Evolutionary conservation across 371 early-diverging fungal genomes (phyloP).

Genomic region (Saksenaea vasiformis): DNA sequence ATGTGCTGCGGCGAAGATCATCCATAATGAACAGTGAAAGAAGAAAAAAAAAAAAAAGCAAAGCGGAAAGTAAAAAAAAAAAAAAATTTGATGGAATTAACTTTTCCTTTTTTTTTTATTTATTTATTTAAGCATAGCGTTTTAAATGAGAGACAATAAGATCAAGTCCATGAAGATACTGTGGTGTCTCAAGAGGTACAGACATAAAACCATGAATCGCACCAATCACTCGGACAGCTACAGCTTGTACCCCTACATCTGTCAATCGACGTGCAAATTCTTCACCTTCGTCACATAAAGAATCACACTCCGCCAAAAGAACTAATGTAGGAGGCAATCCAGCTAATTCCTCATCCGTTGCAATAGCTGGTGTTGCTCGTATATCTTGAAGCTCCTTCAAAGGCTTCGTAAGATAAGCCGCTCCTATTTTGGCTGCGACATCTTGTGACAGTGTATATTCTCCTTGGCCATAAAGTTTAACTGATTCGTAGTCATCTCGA

Average conservation of each 20-base stretch:
- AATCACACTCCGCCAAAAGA: slow-evolving; percentile 17
- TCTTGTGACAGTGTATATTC: slow-evolving; percentile 8
- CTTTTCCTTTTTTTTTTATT: not conserved
- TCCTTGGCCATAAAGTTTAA: slow-evolving; percentile 10
- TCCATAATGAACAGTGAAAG: slow-evolving; percentile 38
- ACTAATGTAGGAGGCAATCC: slow-evolving; percentile 7
- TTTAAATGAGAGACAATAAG: slow-evolving; percentile 11
- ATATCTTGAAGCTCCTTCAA: not conserved
- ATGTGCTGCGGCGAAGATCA: slow-evolving; percentile 70
- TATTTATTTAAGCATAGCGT: not conserved
- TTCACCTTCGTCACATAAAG: slow-evolving; percentile 21
- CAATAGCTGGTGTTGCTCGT: not conserved
- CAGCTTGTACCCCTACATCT: slow-evolving; percentile 16
- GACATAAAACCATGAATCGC: slow-evolving; percentile 22
- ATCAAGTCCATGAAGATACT: slow-evolving; percentile 11
- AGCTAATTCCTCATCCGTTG: slow-evolving; percentile 9
- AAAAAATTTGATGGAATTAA: not conserved
- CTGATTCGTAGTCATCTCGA: slow-evolving; percentile 5
- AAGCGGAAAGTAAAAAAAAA: not conserved
- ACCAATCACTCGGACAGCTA: slow-evolving; percentile 16
- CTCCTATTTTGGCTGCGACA: not conserved
- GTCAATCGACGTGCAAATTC: slow-evolving; percentile 13
- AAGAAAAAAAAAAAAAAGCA: slow-evolving; percentile 1
- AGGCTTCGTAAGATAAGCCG: not conserved
- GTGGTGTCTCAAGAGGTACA: slow-evolving; percentile 10